Conservation (phyloP, 1,284 basidiomycete species). For the Puccinia sorghi region DNA sequence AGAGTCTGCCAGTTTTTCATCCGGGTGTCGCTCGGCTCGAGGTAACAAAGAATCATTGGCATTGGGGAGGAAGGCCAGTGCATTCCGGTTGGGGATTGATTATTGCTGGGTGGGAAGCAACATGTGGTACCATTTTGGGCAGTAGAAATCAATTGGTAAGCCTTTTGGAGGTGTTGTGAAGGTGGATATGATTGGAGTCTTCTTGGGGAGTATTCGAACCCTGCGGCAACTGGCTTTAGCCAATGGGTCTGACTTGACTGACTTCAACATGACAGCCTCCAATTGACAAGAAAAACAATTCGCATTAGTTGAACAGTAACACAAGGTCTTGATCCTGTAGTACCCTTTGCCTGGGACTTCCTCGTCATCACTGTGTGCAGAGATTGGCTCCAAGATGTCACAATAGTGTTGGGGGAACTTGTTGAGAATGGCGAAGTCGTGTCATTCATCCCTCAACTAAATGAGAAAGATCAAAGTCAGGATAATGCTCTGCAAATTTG, state of each 20-base stretch:
- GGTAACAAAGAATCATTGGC: slow-evolving; percentile 18
- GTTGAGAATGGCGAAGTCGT: slow-evolving; percentile 17
- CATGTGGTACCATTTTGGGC: background rate
- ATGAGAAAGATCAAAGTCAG: background rate
- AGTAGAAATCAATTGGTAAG: slow-evolving; percentile 38
- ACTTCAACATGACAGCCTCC: slow-evolving; percentile 17
- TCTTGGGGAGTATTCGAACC: slow-evolving; percentile 21
- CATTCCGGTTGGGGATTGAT: background rate
- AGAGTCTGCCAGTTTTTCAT: slow-evolving; percentile 18
- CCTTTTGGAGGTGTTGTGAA: slow-evolving; percentile 9
- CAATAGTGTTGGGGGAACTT: slow-evolving; percentile 20
- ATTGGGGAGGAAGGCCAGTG: slow-evolving; percentile 14
- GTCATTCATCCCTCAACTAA: background rate
- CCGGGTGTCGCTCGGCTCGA: background rate
- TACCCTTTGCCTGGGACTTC: slow-evolving; percentile 7
- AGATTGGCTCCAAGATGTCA: background rate
- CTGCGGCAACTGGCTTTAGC: background rate
- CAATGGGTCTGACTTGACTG: background rate
- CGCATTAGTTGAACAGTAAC: slow-evolving; percentile 21
- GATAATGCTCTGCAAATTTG: background rate
- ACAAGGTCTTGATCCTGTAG: slow-evolving; percentile 24
- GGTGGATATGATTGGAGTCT: background rate
- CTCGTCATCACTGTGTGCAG: slow-evolving; percentile 40
- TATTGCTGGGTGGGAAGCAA: slow-evolving; percentile 1
- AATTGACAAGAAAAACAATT: slow-evolving; percentile 8